Evolutionary conservation across 139 green algal species (phyloP).

Genomic region (Coelastrella sp.): DNA sequence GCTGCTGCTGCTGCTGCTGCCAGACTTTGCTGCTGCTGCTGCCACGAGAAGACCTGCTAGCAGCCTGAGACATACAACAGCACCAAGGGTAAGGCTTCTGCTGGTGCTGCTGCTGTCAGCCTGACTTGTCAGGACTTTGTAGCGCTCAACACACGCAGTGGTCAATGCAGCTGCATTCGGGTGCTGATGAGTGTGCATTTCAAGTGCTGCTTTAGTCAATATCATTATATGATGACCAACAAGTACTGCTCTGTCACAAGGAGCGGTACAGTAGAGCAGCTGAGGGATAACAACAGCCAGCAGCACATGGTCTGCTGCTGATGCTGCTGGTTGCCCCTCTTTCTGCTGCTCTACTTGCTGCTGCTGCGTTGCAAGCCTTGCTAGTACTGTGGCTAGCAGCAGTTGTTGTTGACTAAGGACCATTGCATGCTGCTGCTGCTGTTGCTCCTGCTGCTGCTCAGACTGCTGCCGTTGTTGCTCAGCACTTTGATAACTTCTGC

Average conservation of each 20-base stretch:
- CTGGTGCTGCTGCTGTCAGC: neutral
- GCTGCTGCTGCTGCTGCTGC: constrained; percentile 34
- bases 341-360: neutral
- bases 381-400: neutral
- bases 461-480: neutral
- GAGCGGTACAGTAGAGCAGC: constrained; percentile 2
- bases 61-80: neutral
- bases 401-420: neutral
- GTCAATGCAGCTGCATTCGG: constrained; percentile 12
- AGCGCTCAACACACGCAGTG: too few species aligned
- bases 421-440: neutral
- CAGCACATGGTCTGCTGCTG: constrained; percentile 1
- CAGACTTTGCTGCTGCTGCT: neutral
- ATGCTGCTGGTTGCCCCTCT: neutral
- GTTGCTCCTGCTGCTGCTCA: neutral
- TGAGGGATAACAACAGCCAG: constrained; percentile 20
- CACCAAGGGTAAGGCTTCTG: neutral
- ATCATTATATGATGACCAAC: too few species aligned
- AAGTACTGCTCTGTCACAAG: neutral
- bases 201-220: constrained; percentile 24
- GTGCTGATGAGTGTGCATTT: neutral
- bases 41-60: neutral
- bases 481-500: neutral
- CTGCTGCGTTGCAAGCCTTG: neutral
- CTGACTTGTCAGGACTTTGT: neutral